A percentile compares a stretch with the other conserved stretches of the same genome.
phyloP scores from a whole-genome alignment of 257 asterid genomes.

The Nicotiana sylvestris region DNA sequence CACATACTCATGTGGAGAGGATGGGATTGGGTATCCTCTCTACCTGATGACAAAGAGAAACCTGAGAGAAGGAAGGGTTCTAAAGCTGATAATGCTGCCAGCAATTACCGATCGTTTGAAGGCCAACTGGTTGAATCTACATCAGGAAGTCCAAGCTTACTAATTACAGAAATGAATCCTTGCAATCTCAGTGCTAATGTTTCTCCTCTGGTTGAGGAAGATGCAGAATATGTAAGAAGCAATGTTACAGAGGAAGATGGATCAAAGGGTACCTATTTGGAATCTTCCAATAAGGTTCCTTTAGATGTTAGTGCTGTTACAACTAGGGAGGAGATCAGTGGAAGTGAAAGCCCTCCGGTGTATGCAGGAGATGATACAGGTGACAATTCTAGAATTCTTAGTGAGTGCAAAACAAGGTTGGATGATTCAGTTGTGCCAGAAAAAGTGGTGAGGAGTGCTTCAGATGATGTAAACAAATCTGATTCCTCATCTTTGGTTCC shows the following conservation, averaged over 20 bases:
- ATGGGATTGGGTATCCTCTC: slow-evolving; percentile 63
- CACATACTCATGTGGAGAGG: slow-evolving; percentile 95
- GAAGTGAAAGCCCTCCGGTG: slow-evolving; percentile 17
- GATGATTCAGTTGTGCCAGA: slow-evolving; percentile 25
- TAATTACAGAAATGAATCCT: slow-evolving; percentile 8
- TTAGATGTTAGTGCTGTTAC: slow-evolving; percentile 24
- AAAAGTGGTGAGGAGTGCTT: slow-evolving; percentile 6
- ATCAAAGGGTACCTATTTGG: slow-evolving; percentile 16
- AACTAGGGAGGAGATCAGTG: slow-evolving; percentile 13
- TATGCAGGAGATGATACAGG: background rate
- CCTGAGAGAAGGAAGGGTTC: slow-evolving; percentile 27
- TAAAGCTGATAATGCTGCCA: slow-evolving; percentile 21
- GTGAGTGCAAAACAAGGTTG: slow-evolving; percentile 14
- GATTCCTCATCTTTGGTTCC: slow-evolving; percentile 14
- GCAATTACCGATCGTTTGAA: slow-evolving; percentile 1
- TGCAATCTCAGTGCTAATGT: slow-evolving; percentile 20
- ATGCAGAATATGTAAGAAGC: slow-evolving; percentile 28
- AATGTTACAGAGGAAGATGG: slow-evolving; percentile 15
- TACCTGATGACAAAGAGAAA: slow-evolving; percentile 28
- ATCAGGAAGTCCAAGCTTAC: slow-evolving; percentile 22
- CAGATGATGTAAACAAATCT: slow-evolving; percentile 10
- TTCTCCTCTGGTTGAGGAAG: slow-evolving; percentile 19
- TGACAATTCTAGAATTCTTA: slow-evolving; percentile 17
- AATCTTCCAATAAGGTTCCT: slow-evolving; percentile 6
- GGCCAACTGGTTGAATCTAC: slow-evolving; percentile 19